Conservation (phyloP, 2,329 filamentous ascomycete species). For the Xylaria sp. region DNA sequence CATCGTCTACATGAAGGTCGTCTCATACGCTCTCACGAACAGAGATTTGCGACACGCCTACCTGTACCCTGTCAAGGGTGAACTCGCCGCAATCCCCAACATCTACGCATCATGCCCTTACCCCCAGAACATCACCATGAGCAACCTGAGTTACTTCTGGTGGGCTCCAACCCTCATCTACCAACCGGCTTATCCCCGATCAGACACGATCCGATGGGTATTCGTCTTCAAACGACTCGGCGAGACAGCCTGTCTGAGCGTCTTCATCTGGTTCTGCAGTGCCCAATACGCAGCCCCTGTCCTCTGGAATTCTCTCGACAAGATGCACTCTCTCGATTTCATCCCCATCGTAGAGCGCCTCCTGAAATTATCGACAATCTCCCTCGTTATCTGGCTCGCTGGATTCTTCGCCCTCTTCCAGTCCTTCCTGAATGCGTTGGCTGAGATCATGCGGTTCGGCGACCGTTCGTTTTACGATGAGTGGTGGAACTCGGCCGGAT, state of each 20-base stretch:
- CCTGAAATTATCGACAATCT: slow-evolving; percentile 93
- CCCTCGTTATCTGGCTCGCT: slow-evolving; percentile 91
- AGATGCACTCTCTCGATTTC: slow-evolving; percentile 75
- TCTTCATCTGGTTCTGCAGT: slow-evolving; percentile 92
- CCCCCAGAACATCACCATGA: slow-evolving; percentile 81
- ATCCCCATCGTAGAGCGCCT: slow-evolving; percentile 80
- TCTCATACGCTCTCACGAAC: slow-evolving; percentile 95
- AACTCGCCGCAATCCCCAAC: slow-evolving; percentile 67
- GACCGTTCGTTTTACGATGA: slow-evolving; percentile 94
- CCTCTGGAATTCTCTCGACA: slow-evolving; percentile 82
- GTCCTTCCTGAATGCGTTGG: slow-evolving; percentile 82
- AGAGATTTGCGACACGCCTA: slow-evolving; percentile 88
- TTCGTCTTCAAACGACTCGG: slow-evolving; percentile 79
- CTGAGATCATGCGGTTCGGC: slow-evolving; percentile 83
- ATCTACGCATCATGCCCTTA: slow-evolving; percentile 83
- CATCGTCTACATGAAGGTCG: slow-evolving; percentile 93
- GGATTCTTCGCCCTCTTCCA: slow-evolving; percentile 98
- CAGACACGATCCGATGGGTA: slow-evolving; percentile 72
- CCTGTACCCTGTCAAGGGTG: slow-evolving; percentile 65
- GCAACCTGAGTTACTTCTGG: slow-evolving; percentile 93
- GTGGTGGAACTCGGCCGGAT: slow-evolving; percentile 92
- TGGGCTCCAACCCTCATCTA: slow-evolving; percentile 95
- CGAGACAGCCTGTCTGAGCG: slow-evolving; percentile 71
- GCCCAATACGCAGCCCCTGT: slow-evolving; percentile 93
- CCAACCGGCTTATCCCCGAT: slow-evolving; percentile 91